phyloP scores from a whole-genome alignment of 2,329 filamentous ascomycete species.

The Apiospora aurea region DNA sequence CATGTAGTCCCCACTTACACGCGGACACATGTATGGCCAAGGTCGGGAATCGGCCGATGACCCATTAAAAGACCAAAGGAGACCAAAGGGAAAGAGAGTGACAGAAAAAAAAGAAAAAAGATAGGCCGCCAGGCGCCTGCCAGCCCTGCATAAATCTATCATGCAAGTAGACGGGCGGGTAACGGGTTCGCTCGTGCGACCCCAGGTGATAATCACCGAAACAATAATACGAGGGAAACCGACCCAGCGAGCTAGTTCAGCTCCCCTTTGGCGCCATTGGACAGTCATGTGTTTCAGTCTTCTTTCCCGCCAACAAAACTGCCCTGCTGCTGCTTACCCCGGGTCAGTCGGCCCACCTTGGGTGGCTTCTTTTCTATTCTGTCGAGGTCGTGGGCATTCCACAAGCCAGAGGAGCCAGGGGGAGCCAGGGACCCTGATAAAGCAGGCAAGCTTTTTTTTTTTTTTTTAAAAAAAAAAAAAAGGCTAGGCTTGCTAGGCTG shows the following conservation, averaged over 20 bases:
- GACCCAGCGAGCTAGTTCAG: neutral
- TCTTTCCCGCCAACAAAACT: neutral
- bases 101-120: too few species aligned
- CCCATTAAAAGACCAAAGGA: constrained; percentile 2
- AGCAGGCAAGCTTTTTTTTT: neutral
- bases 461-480: too few species aligned
- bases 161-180: neutral
- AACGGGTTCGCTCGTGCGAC: neutral
- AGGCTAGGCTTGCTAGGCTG: too few species aligned
- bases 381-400: neutral
- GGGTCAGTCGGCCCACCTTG: constrained; percentile 14
- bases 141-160: constrained; percentile 11
- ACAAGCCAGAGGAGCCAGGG: neutral
- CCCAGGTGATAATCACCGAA: neutral
- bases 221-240: neutral
- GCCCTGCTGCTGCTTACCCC: neutral
- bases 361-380: neutral
- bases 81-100: neutral
- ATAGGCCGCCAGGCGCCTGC: neutral
- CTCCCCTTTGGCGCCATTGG: neutral
- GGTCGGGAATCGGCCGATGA: constrained; percentile 4
- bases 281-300: neutral
- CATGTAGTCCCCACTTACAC: neutral
- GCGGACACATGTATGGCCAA: neutral
- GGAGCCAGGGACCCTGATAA: neutral